Percentiles rank a stretch among this genome's conserved stretches.
Conservation (phyloP, 371 early-diverging fungal genomes). For the Syncephalastrum sp. region DNA sequence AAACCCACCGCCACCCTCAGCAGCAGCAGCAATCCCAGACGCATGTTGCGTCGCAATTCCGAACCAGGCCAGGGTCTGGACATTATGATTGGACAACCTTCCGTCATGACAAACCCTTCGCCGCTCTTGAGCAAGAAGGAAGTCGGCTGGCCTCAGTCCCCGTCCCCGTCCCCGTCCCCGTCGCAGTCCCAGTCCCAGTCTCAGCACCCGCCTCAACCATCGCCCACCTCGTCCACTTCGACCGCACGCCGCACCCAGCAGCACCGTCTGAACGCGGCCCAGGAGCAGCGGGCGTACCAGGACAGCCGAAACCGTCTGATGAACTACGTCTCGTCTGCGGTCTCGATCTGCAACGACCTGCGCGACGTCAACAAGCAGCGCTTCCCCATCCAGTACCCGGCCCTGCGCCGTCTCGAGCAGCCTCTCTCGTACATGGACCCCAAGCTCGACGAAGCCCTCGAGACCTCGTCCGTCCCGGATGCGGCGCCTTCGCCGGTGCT, state of each 20-base stretch:
- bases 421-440: conserved; percentile 39
- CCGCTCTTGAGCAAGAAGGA: too few relatives aligned
- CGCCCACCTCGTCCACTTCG: conserved; percentile 21
- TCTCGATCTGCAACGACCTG: conserved; percentile 58
- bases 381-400: conserved; percentile 70
- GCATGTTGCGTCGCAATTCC: too few relatives aligned
- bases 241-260: conserved; percentile 36
- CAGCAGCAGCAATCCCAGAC: too few relatives aligned
- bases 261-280: conserved; percentile 45
- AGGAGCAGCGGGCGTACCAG: conserved; percentile 66
- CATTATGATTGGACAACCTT: too few relatives aligned
- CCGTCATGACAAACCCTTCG: too few relatives aligned
- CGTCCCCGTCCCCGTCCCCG: too few relatives aligned
- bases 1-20: too few relatives aligned
- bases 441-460: conserved; percentile 21
- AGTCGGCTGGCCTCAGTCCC: too few relatives aligned
- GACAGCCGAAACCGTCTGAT: conserved; percentile 72
- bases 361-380: conserved; percentile 62
- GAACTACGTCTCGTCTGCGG: conserved; percentile 56
- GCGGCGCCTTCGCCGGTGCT: conserved; percentile 30
- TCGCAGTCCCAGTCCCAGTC: too few relatives aligned
- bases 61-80: too few relatives aligned
- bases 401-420: conserved; percentile 24
- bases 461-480: conserved; percentile 38
- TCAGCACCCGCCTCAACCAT: conserved; percentile 19